Evolutionary conservation across 2,329 filamentous ascomycete species (phyloP).

Genomic region (Paracoccidioides lutzii): DNA sequence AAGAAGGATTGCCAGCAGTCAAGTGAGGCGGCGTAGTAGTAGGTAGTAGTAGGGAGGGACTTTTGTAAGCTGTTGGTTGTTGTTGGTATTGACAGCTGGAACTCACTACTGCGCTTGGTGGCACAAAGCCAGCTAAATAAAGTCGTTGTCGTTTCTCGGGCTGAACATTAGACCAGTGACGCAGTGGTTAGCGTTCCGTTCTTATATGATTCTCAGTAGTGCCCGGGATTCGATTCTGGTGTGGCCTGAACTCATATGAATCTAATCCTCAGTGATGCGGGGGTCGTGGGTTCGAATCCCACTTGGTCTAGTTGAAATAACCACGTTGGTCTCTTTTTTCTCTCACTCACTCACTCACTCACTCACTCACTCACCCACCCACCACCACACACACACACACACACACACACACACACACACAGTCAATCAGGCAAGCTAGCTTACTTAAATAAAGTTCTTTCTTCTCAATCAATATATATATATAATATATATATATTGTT

Average conservation of each 20-base stretch:
- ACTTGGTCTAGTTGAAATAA: slow-evolving; percentile 6
- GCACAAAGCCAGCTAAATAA: not conserved
- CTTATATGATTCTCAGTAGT: slow-evolving; percentile 4
- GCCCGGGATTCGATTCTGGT: not conserved
- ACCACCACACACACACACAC: no score
- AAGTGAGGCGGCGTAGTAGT: no score
- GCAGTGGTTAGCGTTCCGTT: slow-evolving; percentile 8
- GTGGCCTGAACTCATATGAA: slow-evolving; percentile 4
- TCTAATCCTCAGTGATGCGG: slow-evolving; percentile 4
- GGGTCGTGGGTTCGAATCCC: slow-evolving; percentile 8
- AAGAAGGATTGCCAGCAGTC: no score
- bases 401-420: no score
- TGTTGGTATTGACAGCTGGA: no score
- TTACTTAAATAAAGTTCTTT: no score
- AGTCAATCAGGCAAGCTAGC: no score
- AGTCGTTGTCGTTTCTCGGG: not conserved
- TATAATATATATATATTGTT: no score
- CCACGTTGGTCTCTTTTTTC: slow-evolving; percentile 1
- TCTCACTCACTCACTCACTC: not conserved
- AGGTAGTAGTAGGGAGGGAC: no score
- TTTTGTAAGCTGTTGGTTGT: no score
- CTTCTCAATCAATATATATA: no score
- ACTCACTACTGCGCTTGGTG: no score
- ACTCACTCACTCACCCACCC: not conserved
- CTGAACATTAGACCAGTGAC: slow-evolving; percentile 6